Evolutionary conservation across 805 yeast species (phyloP), one percentile per base, ranked within the genome.

Genomic region (Debaryomyces prosopidis): DNA sequence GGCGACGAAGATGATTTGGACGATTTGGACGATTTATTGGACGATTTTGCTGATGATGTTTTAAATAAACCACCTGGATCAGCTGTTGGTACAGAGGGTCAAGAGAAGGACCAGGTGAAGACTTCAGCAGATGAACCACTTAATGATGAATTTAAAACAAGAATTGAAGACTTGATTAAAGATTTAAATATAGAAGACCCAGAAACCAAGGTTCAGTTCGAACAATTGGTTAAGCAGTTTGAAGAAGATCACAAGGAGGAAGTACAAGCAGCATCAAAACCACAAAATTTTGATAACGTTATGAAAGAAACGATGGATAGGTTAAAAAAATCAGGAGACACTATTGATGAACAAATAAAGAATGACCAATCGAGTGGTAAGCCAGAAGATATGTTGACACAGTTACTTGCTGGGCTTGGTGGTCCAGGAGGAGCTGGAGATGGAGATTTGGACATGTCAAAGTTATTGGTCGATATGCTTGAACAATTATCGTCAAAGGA

Each of bases 401-500:
- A 87, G 46, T 67, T 92, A 47, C 74, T 75, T 46, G 65, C 77
- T 12, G 77, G 77, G 5, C 63, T 76, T 19, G 72, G 78, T 9
- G 73, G 60, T 30, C 71, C 59, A 11, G 43, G 51, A 34, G 64
- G 60, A 1, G 65, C 54, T 8, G 72, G 59, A 1, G 71, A 55
- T 15, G 73, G 65, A 12, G 79, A 76, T 48, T 66, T 85, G 50
- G 90, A 85, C 58, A 77, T 84, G 65, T 71, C 84, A 19, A 79
- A 80, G 47, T 66, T 89, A 39, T 67, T 89, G 48, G 77, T 75
- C 15, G 89, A 87, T 31, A 82, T 92, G 82, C 73, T 92, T 56
- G 84, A 82, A 50, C 92, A 90, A 60, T 76, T 92, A 62, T 80
- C 94, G 6, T 81, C 94, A 4, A 92, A 90, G 59, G 91, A 85